Conservation (phyloP, 2,329 filamentous ascomycete genomes). For the Paecilomyces fulvus region DNA sequence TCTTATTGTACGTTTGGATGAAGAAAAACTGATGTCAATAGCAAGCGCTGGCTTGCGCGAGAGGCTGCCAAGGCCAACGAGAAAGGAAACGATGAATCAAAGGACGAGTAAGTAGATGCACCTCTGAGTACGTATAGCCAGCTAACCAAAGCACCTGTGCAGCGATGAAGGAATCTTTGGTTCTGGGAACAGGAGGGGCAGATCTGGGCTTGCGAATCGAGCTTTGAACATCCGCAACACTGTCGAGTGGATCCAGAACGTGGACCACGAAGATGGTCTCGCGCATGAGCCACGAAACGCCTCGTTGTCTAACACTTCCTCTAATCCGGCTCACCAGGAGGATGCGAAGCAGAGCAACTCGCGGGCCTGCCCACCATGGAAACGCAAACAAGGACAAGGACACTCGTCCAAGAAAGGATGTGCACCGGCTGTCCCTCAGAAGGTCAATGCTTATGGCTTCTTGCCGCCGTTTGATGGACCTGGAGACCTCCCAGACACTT, state of each 20-base stretch:
- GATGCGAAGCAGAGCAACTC: constrained; percentile 6
- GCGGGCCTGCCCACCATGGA: constrained; percentile 14
- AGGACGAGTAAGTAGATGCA: not conserved
- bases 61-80: constrained; percentile 1
- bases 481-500: constrained; percentile 8
- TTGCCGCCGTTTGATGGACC: constrained; percentile 22
- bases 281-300: not conserved
- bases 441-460: constrained; percentile 21
- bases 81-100: not conserved
- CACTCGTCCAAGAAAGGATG: constrained; percentile 16
- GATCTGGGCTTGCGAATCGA: not conserved
- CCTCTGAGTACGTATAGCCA: not conserved
- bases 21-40: constrained; percentile 5
- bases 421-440: constrained; percentile 19
- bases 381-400: constrained; percentile 10
- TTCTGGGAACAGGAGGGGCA: not conserved
- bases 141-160: not conserved
- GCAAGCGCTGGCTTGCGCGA: constrained; percentile 6
- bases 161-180: not conserved
- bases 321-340: constrained; percentile 1
- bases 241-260: constrained; percentile 1
- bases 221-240: constrained; percentile 1
- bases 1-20: not conserved
- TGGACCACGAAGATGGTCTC: not conserved
- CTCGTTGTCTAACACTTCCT: not conserved